Conservation (phyloP, 2,329 filamentous ascomycete genomes). For the Talaromyces verruculosus region DNA sequence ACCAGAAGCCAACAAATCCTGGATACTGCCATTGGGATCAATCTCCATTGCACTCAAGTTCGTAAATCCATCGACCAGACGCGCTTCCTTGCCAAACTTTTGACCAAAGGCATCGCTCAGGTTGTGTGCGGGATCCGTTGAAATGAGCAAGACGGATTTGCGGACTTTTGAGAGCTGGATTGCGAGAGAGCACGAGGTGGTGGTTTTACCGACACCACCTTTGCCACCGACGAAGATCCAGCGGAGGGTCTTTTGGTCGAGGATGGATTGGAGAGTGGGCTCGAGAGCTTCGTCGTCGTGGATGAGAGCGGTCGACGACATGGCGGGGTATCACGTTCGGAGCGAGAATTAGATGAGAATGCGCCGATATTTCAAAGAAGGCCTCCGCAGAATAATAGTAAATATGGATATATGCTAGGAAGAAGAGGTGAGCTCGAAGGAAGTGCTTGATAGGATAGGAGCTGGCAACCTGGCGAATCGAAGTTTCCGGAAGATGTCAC, state of each 20-base stretch:
- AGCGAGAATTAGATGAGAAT: too few species aligned
- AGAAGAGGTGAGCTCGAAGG: background rate
- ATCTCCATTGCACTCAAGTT: slow-evolving; percentile 99
- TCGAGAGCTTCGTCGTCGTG: slow-evolving; percentile 72
- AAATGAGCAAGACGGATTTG: slow-evolving; percentile 95
- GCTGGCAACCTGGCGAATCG: slow-evolving; percentile 23
- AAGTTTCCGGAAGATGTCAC: slow-evolving; percentile 35
- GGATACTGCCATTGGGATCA: slow-evolving; percentile 95
- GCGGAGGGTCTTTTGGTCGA: slow-evolving; percentile 90
- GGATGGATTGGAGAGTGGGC: slow-evolving; percentile 87
- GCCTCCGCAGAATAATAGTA: background rate
- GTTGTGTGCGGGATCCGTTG: slow-evolving; percentile 97
- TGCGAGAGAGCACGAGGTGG: slow-evolving; percentile 96
- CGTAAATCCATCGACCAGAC: slow-evolving; percentile 84
- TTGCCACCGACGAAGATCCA: slow-evolving; percentile 99
- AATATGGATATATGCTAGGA: background rate
- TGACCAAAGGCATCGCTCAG: slow-evolving; percentile 96
- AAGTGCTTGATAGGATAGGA: background rate
- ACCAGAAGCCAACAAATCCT: slow-evolving; percentile 77
- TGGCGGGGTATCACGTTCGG: slow-evolving; percentile 23
- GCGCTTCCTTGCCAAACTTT: slow-evolving; percentile 98
- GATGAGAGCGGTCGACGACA: slow-evolving; percentile 46
- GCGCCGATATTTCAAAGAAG: background rate
- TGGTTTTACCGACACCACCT: slow-evolving; percentile 97
- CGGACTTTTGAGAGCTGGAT: slow-evolving; percentile 95